Percentiles rank a stretch among this genome's conserved stretches.
Evolutionary conservation across 2,329 filamentous ascomycete species (phyloP).

Genomic region (Hypoxylon sp.): DNA sequence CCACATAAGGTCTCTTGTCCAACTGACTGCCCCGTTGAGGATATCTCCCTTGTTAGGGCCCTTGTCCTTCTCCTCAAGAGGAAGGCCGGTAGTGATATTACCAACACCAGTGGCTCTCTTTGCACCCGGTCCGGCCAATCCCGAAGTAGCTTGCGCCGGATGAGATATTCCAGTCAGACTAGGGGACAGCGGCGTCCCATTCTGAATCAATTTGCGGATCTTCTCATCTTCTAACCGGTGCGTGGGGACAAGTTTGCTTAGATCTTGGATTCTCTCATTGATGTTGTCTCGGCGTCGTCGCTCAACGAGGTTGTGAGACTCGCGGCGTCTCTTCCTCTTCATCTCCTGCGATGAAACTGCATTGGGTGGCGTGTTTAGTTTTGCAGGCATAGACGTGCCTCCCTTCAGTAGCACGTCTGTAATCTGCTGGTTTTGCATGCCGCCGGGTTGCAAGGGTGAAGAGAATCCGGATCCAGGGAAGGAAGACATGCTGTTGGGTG

Average conservation of each 20-base stretch:
- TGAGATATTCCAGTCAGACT: slow-evolving; percentile 79
- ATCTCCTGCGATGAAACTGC: slow-evolving; percentile 87
- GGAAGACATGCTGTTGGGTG: slow-evolving; percentile 85
- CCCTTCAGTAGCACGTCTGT: slow-evolving; percentile 91
- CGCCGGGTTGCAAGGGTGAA: slow-evolving; percentile 79
- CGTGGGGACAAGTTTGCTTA: slow-evolving; percentile 91
- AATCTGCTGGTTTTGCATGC: slow-evolving; percentile 81
- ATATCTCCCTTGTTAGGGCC: slow-evolving; percentile 99
- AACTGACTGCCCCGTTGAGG: slow-evolving; percentile 95
- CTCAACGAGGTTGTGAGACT: slow-evolving; percentile 97
- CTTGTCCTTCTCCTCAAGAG: slow-evolving; percentile 97
- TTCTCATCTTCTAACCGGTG: slow-evolving; percentile 98
- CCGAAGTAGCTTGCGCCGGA: slow-evolving; percentile 85
- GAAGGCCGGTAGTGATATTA: slow-evolving; percentile 92
- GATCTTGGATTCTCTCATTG: slow-evolving; percentile 97
- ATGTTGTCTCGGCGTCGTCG: slow-evolving; percentile 96
- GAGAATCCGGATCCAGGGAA: slow-evolving; percentile 91
- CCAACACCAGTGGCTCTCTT: slow-evolving; percentile 83
- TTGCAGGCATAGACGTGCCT: slow-evolving; percentile 89
- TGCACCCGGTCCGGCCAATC: slow-evolving; percentile 87
- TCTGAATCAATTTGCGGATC: slow-evolving; percentile 93
- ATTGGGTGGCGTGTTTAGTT: slow-evolving; percentile 71
- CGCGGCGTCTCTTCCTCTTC: slow-evolving; percentile 89
- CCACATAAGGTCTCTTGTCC: slow-evolving; percentile 99
- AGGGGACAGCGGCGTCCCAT: slow-evolving; percentile 90